Evolutionary conservation across 2,329 filamentous ascomycete genomes (phyloP).

Genomic region (Dactylellina sp.): DNA sequence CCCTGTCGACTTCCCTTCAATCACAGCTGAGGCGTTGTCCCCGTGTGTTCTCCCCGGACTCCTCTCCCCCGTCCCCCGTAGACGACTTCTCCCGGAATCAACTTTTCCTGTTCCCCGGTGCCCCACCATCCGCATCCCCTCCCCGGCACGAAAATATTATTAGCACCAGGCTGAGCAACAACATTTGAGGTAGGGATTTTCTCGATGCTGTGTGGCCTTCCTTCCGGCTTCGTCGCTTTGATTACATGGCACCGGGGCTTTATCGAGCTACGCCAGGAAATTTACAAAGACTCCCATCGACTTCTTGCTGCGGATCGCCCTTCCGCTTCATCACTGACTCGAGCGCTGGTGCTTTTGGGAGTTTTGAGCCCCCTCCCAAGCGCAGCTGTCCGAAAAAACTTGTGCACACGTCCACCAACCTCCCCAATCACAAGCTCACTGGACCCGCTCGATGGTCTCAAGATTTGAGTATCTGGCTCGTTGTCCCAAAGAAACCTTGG

Average conservation of each 20-base stretch:
- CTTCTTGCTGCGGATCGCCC: constrained; percentile 47
- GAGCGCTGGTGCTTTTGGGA: not conserved
- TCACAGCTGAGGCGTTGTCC: constrained; percentile 30
- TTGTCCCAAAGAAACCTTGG: constrained; percentile 2
- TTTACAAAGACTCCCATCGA: constrained; percentile 33
- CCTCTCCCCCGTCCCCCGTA: not conserved
- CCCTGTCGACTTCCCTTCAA: constrained; percentile 21
- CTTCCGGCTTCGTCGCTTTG: constrained; percentile 43
- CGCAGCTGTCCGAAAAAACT: constrained; percentile 3
- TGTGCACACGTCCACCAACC: constrained; percentile 3
- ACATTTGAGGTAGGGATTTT: constrained; percentile 54
- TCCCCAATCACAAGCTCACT: constrained; percentile 32
- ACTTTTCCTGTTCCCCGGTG: not conserved
- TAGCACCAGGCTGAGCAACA: constrained; percentile 55
- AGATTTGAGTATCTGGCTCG: constrained; percentile 55
- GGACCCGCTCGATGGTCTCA: constrained; percentile 25
- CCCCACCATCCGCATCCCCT: constrained; percentile 5
- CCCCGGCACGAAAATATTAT: constrained; percentile 42
- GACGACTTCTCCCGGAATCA: not conserved
- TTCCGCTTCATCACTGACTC: constrained; percentile 35
- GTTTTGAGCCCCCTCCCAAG: constrained; percentile 18
- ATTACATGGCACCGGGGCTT: constrained; percentile 57
- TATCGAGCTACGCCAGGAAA: constrained; percentile 46
- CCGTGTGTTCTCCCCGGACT: constrained; percentile 8
- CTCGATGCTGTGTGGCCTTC: constrained; percentile 32